phyloP scores from a whole-genome alignment of 352 stramenopile species.

The Peronospora tabacina region DNA sequence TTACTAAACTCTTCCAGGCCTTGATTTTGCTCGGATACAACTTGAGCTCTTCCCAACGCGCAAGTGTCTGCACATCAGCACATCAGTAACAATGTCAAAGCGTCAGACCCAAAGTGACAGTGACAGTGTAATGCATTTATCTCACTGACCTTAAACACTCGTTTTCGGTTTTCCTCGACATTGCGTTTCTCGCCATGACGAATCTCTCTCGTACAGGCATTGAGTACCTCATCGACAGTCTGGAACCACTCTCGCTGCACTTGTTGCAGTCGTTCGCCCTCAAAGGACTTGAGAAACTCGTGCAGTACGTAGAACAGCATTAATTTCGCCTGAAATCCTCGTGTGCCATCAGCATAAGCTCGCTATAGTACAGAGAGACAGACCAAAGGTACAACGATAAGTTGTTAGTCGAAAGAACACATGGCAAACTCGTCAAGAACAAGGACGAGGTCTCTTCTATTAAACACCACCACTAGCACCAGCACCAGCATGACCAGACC shows the following conservation, averaged over 20 bases:
- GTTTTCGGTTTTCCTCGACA: slow-evolving; percentile 57
- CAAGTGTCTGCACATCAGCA: slow-evolving; percentile 40
- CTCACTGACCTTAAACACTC: slow-evolving; percentile 58
- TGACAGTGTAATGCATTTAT: background rate
- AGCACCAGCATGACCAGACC: no score
- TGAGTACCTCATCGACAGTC: slow-evolving; percentile 69
- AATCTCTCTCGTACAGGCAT: slow-evolving; percentile 62
- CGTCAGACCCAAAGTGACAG: background rate
- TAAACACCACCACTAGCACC: slow-evolving; percentile 17
- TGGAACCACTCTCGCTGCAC: slow-evolving; percentile 77
- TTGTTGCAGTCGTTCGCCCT: slow-evolving; percentile 41
- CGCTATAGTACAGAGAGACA: slow-evolving; percentile 27
- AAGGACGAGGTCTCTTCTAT: slow-evolving; percentile 27
- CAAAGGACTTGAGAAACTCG: slow-evolving; percentile 81
- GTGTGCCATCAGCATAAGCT: slow-evolving; percentile 44
- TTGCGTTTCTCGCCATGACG: slow-evolving; percentile 58
- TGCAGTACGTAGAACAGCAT: slow-evolving; percentile 86
- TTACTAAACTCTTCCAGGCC: slow-evolving; percentile 63
- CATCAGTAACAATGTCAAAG: background rate
- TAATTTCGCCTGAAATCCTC: slow-evolving; percentile 69
- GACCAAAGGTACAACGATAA: slow-evolving; percentile 6
- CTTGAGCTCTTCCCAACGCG: slow-evolving; percentile 78
- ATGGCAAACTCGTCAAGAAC: background rate
- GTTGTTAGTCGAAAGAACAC: slow-evolving; percentile 16
- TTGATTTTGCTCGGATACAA: slow-evolving; percentile 73